Conservation (phyloP, 306 rosid genomes). For the Castanopsis chinensis region DNA sequence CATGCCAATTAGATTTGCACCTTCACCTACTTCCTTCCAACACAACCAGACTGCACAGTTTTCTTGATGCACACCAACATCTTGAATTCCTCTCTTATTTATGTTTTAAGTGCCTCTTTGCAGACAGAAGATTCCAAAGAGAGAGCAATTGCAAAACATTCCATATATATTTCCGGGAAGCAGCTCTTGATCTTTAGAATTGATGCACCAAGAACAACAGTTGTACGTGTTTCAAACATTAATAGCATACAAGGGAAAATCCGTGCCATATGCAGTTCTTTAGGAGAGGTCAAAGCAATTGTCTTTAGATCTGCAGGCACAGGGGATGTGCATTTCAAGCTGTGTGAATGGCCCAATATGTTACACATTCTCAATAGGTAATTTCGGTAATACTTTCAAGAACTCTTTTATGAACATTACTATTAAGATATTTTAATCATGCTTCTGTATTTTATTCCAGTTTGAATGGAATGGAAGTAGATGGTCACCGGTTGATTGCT, state of each 20-base stretch:
- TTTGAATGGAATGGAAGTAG: constrained; percentile 20
- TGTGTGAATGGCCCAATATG: constrained; percentile 31
- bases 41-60: neutral
- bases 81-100: neutral
- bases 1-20: too few species aligned
- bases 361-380: constrained; percentile 24
- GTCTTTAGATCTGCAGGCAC: neutral
- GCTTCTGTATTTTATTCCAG: neutral
- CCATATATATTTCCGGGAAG: constrained; percentile 14
- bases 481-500: constrained; percentile 15
- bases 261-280: neutral
- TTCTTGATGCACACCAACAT: neutral
- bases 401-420: neutral
- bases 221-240: constrained; percentile 13
- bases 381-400: neutral
- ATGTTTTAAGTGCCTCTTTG: neutral
- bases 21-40: neutral
- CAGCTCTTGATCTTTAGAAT: constrained; percentile 16
- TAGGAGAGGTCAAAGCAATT: neutral
- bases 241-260: neutral
- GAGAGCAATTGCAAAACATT: constrained; percentile 18
- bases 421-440: neutral
- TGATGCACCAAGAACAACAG: constrained; percentile 32
- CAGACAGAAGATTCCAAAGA: constrained; percentile 35
- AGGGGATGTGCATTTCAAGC: constrained; percentile 22